A percentile compares a stretch with the other conserved stretches of the same genome.
Conservation (phyloP, 371 early-diverging fungal species). For the Mucor indicus region DNA sequence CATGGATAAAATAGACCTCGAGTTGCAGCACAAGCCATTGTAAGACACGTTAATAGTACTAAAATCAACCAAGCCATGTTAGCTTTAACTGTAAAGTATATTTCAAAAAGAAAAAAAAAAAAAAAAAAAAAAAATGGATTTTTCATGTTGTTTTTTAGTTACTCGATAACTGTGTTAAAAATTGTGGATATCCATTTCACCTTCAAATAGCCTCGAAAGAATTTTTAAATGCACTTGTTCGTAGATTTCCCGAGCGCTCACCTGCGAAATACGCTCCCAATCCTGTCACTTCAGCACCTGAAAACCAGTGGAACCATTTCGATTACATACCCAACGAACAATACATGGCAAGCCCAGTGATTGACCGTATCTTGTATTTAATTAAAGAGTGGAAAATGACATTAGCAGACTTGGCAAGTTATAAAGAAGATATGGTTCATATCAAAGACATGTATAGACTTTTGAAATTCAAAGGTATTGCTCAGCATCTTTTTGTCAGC, state of each 20-base stretch:
- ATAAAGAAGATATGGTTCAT: conserved; percentile 84
- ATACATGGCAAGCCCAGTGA: conserved; percentile 57
- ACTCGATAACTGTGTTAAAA: conserved; percentile 91
- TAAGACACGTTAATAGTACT: conserved; percentile 71
- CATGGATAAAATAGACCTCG: no score
- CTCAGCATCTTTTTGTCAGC: not conserved
- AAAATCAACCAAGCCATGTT: conserved; percentile 65
- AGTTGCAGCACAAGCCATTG: conserved; percentile 83
- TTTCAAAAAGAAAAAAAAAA: not conserved
- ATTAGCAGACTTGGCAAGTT: conserved; percentile 73
- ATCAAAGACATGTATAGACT: conserved; percentile 92
- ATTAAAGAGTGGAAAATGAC: conserved; percentile 92
- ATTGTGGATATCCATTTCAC: conserved; percentile 96
- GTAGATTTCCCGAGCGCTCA: conserved; percentile 85
- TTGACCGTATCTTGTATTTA: conserved; percentile 83
- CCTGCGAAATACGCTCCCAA: conserved; percentile 42
- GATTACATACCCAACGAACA: conserved; percentile 20
- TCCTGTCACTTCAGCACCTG: conserved; percentile 20
- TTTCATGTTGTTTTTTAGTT: conserved; percentile 49
- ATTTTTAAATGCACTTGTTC: conserved; percentile 90
- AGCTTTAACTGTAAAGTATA: conserved; percentile 68
- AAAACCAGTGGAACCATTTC: conserved; percentile 29
- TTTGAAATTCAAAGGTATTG: conserved; percentile 71
- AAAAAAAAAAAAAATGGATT: not conserved
- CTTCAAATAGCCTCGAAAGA: conserved; percentile 90